Percentiles rank a stretch among this genome's conserved stretches.
phyloP scores from a whole-genome alignment of 176 grass and related monocot genomes.

The Coix lacrymajobi region DNA sequence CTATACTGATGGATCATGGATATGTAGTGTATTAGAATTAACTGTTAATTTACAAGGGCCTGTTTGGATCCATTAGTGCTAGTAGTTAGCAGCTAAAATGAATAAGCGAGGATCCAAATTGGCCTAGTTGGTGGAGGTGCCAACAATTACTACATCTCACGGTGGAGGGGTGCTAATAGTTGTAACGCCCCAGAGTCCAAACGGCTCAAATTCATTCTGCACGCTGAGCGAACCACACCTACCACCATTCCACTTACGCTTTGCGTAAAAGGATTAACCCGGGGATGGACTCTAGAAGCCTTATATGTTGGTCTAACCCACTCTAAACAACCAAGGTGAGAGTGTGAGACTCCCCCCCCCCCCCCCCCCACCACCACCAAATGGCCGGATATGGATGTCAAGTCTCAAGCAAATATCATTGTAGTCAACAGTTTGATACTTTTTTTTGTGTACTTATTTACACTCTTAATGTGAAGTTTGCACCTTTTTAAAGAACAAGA shows the following conservation, averaged over 20 bases:
- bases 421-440: neutral
- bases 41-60: neutral
- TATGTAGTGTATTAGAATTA: neutral
- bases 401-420: slow-evolving; percentile 5
- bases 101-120: neutral
- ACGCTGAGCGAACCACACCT: no score
- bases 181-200: no score
- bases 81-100: neutral
- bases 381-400: slow-evolving; percentile 11
- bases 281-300: no score
- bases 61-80: neutral
- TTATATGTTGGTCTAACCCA: no score
- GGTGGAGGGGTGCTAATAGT: neutral
- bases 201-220: no score
- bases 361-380: no score
- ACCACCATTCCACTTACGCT: no score
- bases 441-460: slow-evolving; percentile 13
- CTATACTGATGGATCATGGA: neutral
- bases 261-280: no score
- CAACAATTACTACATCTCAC: neutral
- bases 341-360: no score
- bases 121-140: neutral
- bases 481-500: slow-evolving; percentile 16
- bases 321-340: no score
- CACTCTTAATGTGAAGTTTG: slow-evolving; percentile 9